Conservation (phyloP, 169 alveolate species). For the Cryptosporidium ubiquitum region DNA sequence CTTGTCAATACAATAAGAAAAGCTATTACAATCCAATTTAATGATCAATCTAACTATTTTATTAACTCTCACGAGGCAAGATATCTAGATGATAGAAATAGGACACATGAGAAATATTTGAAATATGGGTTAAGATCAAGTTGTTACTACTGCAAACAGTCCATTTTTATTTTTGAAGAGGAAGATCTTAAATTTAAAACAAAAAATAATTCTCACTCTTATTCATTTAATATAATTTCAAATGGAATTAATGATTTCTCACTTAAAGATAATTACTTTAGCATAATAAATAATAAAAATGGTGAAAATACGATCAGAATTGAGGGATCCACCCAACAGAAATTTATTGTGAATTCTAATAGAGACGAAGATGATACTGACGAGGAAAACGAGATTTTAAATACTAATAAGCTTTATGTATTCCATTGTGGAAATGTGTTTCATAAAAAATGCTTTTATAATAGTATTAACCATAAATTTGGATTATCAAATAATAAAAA, state of each 20-base stretch:
- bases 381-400: background rate
- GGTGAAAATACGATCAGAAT: background rate
- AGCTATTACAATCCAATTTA: conserved; percentile 7
- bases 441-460: conserved; percentile 28
- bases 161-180: background rate
- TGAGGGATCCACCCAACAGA: background rate
- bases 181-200: background rate
- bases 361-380: background rate
- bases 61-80: background rate
- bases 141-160: conserved; percentile 17
- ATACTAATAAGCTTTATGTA: background rate
- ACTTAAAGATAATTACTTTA: background rate
- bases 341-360: background rate
- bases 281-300: background rate
- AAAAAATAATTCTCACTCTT: background rate
- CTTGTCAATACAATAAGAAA: background rate
- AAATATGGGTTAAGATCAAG: background rate
- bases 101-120: background rate
- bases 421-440: conserved; percentile 59
- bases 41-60: background rate
- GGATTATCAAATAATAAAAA: background rate
- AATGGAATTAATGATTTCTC: conserved; percentile 20
- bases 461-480: background rate
- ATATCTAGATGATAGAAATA: background rate
- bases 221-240: conserved; percentile 25